Evolutionary conservation across 2,329 filamentous ascomycete genomes (phyloP).

Genomic region (Fusarium tjaetaba): DNA sequence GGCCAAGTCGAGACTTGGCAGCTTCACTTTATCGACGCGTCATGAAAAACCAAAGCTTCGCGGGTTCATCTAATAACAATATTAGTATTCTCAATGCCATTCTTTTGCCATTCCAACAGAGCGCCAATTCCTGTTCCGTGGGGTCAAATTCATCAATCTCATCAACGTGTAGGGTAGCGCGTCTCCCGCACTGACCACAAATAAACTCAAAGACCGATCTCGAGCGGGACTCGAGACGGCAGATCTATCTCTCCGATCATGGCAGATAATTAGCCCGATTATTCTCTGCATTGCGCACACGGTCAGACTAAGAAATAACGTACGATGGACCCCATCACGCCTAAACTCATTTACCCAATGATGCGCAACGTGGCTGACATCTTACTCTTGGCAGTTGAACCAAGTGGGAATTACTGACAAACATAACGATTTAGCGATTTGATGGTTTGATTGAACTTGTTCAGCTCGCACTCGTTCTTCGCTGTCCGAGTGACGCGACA

Average conservation of each 20-base stretch:
- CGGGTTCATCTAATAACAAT: no score
- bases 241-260: background rate
- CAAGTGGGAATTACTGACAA: background rate
- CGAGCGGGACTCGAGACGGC: background rate
- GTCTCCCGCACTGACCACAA: background rate
- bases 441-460: background rate
- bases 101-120: fast-evolving
- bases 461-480: background rate
- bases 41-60: fast-evolving
- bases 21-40: fast-evolving
- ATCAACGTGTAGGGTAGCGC: background rate
- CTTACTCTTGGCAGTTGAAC: background rate
- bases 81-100: fast-evolving
- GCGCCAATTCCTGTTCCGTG: fast-evolving
- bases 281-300: background rate
- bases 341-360: background rate
- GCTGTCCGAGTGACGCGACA: background rate
- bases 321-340: background rate
- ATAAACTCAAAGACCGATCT: background rate
- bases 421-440: background rate
- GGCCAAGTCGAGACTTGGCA: fast-evolving
- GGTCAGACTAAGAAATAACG: background rate
- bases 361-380: background rate
- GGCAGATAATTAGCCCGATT: background rate
- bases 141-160: background rate